Evolutionary conservation across 768 basidiomycete genomes (phyloP), one percentile per base, ranked within the genome.

Genomic region (Leccinum fibrillosum): DNA sequence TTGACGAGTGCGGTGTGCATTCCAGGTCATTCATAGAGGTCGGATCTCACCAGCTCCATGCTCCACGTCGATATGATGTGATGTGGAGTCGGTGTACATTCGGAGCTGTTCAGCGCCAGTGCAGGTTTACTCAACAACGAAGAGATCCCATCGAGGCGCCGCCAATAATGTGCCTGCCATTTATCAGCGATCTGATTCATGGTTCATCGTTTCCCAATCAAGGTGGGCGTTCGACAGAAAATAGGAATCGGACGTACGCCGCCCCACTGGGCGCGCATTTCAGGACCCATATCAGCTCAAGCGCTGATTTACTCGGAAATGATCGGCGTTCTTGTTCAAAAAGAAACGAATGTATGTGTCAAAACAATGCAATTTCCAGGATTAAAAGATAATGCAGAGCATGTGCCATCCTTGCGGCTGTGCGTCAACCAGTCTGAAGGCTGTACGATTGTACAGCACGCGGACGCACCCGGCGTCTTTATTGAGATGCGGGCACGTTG

Each of bases 321-420:
- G 62, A 65, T 66, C 45, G 53, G 49, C 61, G 3, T 51, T 32
- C 25, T 54, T 19, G 37, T 52, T 52, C 37, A 34, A 45, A 32
- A 13, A 32, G 39, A 49, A 49, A 30, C 10, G 13, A 13, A 42
- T 11, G 13, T 15, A 17, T 44, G 17, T 34, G 11, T 23, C 55
- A 35, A 21, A 37, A 25, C 19, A 30, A 50, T 25, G 42, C 55
- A 8, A 35, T 8, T 49, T 56, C n/a, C 11, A 53, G 23, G 39
- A 21, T 25, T 11, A 35, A 54, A n/a, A 13, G 17, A 42, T 19
- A 42, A 42, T 42, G n/a, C n/a, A 42, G 39, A 42, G 10, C 39
- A 19, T 42, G 39, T 42, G 39, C 39, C 39, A 19, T 19, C 4
- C 37, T 39, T 39, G 17, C 35, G 35, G 35, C 35, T 17, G 35